Evolutionary conservation across 1,284 basidiomycete species (phyloP).

Genomic region (Marasmius sp.): DNA sequence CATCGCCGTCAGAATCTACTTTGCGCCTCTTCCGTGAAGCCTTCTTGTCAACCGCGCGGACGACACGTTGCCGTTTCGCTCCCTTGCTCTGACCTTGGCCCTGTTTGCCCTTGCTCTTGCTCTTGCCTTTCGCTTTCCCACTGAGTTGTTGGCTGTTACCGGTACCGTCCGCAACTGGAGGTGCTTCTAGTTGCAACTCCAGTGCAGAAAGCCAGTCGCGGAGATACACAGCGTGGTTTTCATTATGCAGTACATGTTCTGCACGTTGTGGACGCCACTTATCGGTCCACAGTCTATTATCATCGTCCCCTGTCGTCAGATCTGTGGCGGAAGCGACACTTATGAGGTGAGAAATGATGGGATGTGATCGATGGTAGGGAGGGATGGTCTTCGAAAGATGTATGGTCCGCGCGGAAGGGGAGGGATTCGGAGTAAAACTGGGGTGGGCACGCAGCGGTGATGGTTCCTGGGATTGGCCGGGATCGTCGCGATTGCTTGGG

Average conservation of each 20-base stretch:
- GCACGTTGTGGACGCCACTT: constrained; percentile 77
- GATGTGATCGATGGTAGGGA: constrained; percentile 36
- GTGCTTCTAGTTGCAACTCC: constrained; percentile 53
- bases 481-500: background rate
- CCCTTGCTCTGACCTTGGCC: constrained; percentile 36
- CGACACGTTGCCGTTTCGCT: constrained; percentile 38
- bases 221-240: constrained; percentile 70
- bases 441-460: background rate
- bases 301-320: constrained; percentile 18
- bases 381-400: background rate
- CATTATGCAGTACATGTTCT: constrained; percentile 81
- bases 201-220: constrained; percentile 81
- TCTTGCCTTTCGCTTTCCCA: constrained; percentile 10
- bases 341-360: constrained; percentile 53
- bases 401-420: constrained; percentile 30
- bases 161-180: constrained; percentile 3
- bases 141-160: background rate
- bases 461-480: background rate
- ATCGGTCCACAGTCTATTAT: constrained; percentile 68
- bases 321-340: constrained; percentile 19
- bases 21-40: constrained; percentile 48
- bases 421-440: background rate
- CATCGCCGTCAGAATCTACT: constrained; percentile 52
- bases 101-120: constrained; percentile 20
- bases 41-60: constrained; percentile 48